These are phyloP conservation scores for Hypoxylon sp. DNA, from an alignment of 2,329 filamentous ascomycete species.

Conservation along the genomic window DNA sequence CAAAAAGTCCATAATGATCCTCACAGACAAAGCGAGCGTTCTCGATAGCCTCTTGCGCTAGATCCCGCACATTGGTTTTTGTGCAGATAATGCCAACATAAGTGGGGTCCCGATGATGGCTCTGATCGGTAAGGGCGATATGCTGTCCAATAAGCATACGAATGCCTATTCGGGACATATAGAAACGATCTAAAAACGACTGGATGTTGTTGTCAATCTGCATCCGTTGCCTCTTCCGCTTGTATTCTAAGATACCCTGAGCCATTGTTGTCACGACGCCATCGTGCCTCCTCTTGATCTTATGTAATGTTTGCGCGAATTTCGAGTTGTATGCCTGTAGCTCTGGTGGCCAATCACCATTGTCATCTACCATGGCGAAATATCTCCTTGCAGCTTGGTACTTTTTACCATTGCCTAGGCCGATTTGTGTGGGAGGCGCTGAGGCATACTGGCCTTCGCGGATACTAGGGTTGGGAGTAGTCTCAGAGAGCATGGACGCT, in stretches of 20 bases:
- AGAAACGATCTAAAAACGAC: slow-evolving; percentile 97
- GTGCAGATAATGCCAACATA: slow-evolving; percentile 99
- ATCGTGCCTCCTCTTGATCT: slow-evolving; percentile 96
- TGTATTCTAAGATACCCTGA: slow-evolving; percentile 98
- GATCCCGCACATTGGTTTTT: slow-evolving; percentile 94
- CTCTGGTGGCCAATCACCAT: slow-evolving; percentile 91
- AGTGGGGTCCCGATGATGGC: slow-evolving; percentile 87
- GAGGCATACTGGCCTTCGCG: slow-evolving; percentile 84
- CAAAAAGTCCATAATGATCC: slow-evolving; percentile 97
- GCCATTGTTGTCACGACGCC: slow-evolving; percentile 98
- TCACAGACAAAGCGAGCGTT: slow-evolving; percentile 99
- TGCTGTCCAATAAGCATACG: slow-evolving; percentile 99
- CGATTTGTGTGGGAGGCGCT: slow-evolving; percentile 64
- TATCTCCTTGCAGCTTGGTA: slow-evolving; percentile 78
- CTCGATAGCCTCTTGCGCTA: slow-evolving; percentile 97
- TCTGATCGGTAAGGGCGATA: slow-evolving; percentile 95
- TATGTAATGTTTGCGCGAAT: slow-evolving; percentile 89
- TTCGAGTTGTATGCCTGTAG: slow-evolving; percentile 93
- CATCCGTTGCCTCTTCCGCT: slow-evolving; percentile 94
- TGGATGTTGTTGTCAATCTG: slow-evolving; percentile 99
- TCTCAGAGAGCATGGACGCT: slow-evolving; percentile 79
- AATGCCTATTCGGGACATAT: slow-evolving; percentile 99
- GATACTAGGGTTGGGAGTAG: slow-evolving; percentile 91
- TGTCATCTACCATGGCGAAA: slow-evolving; percentile 92
- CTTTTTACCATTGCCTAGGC: slow-evolving; percentile 62